Evolutionary conservation across 768 basidiomycete species (phyloP).

Genomic region (Amanita inopinata): DNA sequence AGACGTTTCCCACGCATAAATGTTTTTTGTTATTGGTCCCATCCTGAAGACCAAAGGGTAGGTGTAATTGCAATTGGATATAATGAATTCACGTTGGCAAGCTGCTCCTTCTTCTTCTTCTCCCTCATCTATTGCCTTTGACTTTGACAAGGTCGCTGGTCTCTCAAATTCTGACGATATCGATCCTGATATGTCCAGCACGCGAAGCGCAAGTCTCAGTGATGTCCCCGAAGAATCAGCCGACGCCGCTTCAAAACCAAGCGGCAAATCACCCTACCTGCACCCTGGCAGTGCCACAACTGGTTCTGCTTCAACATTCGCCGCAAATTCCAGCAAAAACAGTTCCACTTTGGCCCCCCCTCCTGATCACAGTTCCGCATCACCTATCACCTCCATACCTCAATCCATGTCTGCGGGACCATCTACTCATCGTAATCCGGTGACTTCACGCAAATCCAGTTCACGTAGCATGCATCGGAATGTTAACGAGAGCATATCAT

Average conservation of each 20-base stretch:
- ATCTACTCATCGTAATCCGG: constrained; percentile 1
- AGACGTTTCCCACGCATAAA: no score
- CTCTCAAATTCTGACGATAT: constrained; percentile 8
- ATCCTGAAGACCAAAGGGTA: no score
- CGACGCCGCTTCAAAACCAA: constrained; percentile 13
- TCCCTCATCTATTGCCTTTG: constrained; percentile 8
- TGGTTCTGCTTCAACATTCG: constrained; percentile 10
- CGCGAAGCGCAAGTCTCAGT: constrained; percentile 17
- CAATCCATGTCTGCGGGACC: background rate
- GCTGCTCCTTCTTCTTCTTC: constrained; percentile 4
- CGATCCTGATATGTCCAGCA: constrained; percentile 17
- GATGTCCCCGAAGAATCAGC: constrained; percentile 26
- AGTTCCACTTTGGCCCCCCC: background rate
- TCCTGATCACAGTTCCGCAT: constrained; percentile 1
- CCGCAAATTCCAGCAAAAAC: constrained; percentile 1
- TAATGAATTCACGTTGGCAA: constrained; percentile 9
- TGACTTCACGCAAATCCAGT: constrained; percentile 7
- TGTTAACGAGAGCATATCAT: background rate
- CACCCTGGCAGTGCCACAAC: constrained; percentile 9
- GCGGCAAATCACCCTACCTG: constrained; percentile 9
- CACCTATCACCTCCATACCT: background rate
- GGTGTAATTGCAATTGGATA: background rate
- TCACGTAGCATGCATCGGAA: constrained; percentile 10
- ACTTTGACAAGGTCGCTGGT: constrained; percentile 10
- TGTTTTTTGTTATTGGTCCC: no score